These are phyloP conservation scores for Magnolia sinica DNA, from an alignment of 164 flowering plant species.

Conservation along the genomic window DNA sequence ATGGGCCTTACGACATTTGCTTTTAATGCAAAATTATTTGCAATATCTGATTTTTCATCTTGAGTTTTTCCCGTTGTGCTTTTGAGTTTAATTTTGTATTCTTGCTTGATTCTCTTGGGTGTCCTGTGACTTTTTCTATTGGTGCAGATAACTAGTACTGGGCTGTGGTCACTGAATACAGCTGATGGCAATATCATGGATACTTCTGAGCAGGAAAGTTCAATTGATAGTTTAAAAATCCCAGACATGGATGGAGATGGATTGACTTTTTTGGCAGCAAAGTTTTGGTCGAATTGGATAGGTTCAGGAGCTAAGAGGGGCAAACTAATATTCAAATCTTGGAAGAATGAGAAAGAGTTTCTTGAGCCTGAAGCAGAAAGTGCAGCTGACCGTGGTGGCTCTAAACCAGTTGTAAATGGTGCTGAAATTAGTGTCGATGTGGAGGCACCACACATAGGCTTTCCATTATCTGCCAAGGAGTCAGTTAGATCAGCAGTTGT, in stretches of 20 bases:
- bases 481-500: conserved; percentile 54
- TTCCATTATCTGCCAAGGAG: conserved; percentile 50
- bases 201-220: conserved; percentile 20
- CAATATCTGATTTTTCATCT: not conserved
- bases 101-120: not conserved
- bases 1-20: not conserved
- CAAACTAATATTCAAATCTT: conserved; percentile 50
- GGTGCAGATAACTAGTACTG: conserved; percentile 76
- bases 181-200: conserved; percentile 28
- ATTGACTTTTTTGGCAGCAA: conserved; percentile 38
- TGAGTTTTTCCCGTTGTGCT: not conserved
- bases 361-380: conserved; percentile 47
- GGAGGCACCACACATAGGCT: conserved; percentile 39
- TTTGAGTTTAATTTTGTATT: not conserved
- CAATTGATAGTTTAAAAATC: conserved; percentile 26
- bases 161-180: conserved; percentile 62
- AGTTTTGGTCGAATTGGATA: conserved; percentile 66
- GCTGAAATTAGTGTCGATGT: conserved; percentile 28
- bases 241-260: conserved; percentile 43
- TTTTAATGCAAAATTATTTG: not conserved
- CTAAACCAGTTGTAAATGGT: conserved; percentile 35
- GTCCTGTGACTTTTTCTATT: conserved; percentile 5
- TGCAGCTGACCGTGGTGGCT: conserved; percentile 27
- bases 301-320: conserved; percentile 55
- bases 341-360: conserved; percentile 54